A percentile compares a stretch with the other conserved stretches of the same genome.
Conservation (phyloP, 495 filamentous ascomycete species). For the Xylaria intraflava region DNA sequence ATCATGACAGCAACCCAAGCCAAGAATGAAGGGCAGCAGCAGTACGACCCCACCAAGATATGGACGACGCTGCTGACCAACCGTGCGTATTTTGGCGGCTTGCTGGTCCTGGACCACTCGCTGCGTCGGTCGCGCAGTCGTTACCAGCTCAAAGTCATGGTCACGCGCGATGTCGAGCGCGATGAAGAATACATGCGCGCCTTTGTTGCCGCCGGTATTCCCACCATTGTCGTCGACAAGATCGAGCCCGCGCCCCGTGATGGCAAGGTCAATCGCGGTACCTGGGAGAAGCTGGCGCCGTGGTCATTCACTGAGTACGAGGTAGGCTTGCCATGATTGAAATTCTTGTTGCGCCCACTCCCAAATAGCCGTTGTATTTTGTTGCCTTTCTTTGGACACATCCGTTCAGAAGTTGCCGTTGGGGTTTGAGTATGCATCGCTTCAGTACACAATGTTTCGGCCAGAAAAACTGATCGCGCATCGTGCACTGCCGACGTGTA, state of each 20-base stretch:
- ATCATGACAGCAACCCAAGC: slow-evolving; percentile 5
- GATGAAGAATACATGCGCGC: slow-evolving; percentile 36
- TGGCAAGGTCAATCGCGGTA: slow-evolving; percentile 34
- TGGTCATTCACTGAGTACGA: slow-evolving; percentile 38
- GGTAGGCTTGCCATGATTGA: slow-evolving; percentile 18
- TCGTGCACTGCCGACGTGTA: slow-evolving; percentile 4
- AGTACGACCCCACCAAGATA: slow-evolving; percentile 31
- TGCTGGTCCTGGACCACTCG: slow-evolving; percentile 33
- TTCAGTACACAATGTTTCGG: background rate
- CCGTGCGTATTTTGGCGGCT: slow-evolving; percentile 32
- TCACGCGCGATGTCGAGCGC: slow-evolving; percentile 32
- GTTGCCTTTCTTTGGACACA: background rate
- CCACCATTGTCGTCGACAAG: slow-evolving; percentile 34
- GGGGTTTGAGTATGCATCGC: background rate
- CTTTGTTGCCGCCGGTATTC: slow-evolving; percentile 32
- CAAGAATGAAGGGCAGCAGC: slow-evolving; percentile 8
- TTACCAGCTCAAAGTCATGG: slow-evolving; percentile 37
- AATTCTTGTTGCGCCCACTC: background rate
- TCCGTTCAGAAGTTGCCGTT: background rate
- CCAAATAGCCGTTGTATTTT: background rate
- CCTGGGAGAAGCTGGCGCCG: slow-evolving; percentile 38
- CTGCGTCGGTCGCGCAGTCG: slow-evolving; percentile 27
- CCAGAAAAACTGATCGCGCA: background rate
- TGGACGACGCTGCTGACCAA: slow-evolving; percentile 38
- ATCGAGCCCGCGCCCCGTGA: slow-evolving; percentile 34